A percentile compares a stretch with the other conserved stretches of the same genome.
Conservation (phyloP, 1,139 yeast genomes). For the Yamadazyma spencermartinsiae region DNA sequence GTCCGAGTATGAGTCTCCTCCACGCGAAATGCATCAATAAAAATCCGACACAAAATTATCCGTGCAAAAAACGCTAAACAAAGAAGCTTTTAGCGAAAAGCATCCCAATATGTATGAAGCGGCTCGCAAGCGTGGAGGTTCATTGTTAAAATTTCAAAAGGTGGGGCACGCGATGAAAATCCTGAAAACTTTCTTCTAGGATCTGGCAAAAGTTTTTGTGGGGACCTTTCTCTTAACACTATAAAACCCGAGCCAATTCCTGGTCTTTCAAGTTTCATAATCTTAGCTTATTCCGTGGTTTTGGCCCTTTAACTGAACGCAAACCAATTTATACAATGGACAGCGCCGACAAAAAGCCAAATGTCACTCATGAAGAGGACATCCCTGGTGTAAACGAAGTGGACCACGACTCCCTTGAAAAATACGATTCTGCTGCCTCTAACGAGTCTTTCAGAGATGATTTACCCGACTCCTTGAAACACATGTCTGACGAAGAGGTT, state of each 20-base stretch:
- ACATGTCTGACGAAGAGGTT: conserved; percentile 36
- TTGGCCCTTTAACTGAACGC: background rate
- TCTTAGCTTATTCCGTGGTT: background rate
- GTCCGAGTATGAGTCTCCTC: background rate
- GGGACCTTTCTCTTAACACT: background rate
- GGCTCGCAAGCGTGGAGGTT: background rate
- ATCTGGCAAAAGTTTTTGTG: background rate
- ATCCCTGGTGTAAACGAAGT: conserved; percentile 1
- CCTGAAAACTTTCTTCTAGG: too few species aligned
- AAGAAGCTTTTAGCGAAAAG: background rate
- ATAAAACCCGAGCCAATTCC: background rate
- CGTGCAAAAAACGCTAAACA: background rate
- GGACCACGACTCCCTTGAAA: conserved; percentile 1
- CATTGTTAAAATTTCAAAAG: background rate
- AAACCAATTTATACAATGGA: background rate
- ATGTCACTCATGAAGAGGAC: conserved; percentile 8
- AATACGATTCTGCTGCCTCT: background rate
- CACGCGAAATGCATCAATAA: background rate
- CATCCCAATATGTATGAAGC: background rate
- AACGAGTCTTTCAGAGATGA: conserved; percentile 2
- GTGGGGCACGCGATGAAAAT: background rate
- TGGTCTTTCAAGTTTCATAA: background rate
- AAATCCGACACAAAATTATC: too few species aligned
- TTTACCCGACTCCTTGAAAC: conserved; percentile 37
- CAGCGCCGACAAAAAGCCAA: conserved; percentile 5